These are phyloP conservation scores for Starmerella powellii DNA, from an alignment of 805 yeast genomes.

Conservation along the genomic window DNA sequence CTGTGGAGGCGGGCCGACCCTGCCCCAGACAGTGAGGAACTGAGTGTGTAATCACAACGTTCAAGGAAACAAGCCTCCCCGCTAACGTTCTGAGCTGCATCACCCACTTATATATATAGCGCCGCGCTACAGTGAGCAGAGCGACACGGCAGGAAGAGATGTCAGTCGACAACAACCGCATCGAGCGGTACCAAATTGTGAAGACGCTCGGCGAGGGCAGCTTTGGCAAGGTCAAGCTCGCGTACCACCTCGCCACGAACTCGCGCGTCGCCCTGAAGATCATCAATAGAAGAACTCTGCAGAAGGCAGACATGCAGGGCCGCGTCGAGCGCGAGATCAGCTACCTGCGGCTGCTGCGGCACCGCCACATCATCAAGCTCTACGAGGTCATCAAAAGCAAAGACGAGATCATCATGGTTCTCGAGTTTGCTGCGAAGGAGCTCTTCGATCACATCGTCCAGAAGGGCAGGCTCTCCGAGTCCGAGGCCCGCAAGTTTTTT, in stretches of 20 bases:
- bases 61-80: no score
- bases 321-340: constrained; percentile 89
- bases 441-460: constrained; percentile 91
- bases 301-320: constrained; percentile 95
- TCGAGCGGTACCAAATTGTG: constrained; percentile 87
- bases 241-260: constrained; percentile 80
- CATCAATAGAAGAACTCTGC: constrained; percentile 80
- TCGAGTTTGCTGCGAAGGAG: constrained; percentile 94
- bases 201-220: constrained; percentile 94
- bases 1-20: no score
- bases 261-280: constrained; percentile 87
- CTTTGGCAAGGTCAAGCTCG: constrained; percentile 88
- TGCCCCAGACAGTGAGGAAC: no score
- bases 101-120: no score
- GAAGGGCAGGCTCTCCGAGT: constrained; percentile 82
- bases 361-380: constrained; percentile 89
- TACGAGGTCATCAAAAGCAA: constrained; percentile 91
- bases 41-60: no score
- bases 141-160: neutral
- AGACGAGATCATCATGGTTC: constrained; percentile 94
- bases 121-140: no score
- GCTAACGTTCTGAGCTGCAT: no score
- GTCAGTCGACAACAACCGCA: constrained; percentile 32
- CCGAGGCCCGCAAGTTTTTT: constrained; percentile 83
- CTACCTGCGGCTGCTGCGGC: constrained; percentile 73